Evolutionary conservation across 2,329 filamentous ascomycete genomes (phyloP).

Genomic region (Botrytis elliptica): DNA sequence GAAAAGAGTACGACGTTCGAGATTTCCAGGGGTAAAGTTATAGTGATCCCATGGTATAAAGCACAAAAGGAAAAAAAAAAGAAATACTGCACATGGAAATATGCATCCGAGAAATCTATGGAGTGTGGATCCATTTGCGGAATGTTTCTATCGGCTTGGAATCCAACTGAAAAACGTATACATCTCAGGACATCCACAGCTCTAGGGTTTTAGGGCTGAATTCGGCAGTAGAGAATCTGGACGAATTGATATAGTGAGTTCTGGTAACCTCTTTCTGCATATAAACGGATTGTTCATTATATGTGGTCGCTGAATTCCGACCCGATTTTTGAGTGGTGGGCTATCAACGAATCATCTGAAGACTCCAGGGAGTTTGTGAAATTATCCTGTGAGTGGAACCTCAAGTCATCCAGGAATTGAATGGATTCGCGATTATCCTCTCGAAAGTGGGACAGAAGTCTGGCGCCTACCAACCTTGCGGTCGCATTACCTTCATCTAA

Average conservation of each 20-base stretch:
- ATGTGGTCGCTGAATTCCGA: background rate
- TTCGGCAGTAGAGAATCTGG: conserved; percentile 3
- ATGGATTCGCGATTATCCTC: background rate
- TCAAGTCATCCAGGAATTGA: background rate
- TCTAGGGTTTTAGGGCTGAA: background rate
- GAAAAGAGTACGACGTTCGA: background rate
- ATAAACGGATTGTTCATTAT: background rate
- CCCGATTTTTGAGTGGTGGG: background rate
- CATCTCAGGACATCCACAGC: background rate
- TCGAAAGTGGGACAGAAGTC: background rate
- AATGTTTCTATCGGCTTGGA: background rate
- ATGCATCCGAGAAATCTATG: background rate
- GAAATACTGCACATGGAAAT: background rate
- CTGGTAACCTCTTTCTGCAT: background rate
- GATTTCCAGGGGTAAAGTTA: background rate
- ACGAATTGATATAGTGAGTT: background rate
- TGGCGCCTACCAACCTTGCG: background rate
- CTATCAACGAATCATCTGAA: background rate
- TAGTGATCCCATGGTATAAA: background rate
- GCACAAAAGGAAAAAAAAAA: background rate
- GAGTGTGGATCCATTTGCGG: background rate
- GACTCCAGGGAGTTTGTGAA: background rate
- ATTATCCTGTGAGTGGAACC: background rate
- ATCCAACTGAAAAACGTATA: background rate
- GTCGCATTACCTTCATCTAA: conserved; percentile 7